Evolutionary conservation across 2,329 filamentous ascomycete genomes (phyloP).

Genomic region (Calycina marina): DNA sequence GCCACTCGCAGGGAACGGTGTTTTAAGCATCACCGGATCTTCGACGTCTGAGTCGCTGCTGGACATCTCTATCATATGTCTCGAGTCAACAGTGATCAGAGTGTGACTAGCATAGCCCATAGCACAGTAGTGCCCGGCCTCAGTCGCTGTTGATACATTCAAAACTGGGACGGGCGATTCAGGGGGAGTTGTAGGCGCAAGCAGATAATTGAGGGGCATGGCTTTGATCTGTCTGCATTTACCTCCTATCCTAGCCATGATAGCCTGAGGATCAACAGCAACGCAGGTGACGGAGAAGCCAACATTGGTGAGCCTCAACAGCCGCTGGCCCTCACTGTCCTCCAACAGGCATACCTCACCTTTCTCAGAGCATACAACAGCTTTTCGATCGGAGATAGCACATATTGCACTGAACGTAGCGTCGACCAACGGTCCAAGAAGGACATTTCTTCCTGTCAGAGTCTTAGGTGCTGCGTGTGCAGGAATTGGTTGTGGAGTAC

Average conservation of each 20-base stretch:
- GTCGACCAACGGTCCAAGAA: conserved; percentile 71
- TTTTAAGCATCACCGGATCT: conserved; percentile 26
- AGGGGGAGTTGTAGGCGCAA: conserved; percentile 19
- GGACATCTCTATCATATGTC: conserved; percentile 56
- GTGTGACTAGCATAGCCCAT: conserved; percentile 54
- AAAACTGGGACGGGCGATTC: conserved; percentile 17
- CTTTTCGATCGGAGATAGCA: conserved; percentile 55
- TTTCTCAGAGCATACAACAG: conserved; percentile 73
- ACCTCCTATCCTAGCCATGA: conserved; percentile 24
- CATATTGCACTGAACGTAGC: conserved; percentile 70
- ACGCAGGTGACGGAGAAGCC: conserved; percentile 40
- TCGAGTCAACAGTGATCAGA: conserved; percentile 61
- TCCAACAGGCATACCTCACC: conserved; percentile 88
- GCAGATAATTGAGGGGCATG: conserved; percentile 32
- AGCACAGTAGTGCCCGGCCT: conserved; percentile 37
- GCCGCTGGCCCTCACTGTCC: conserved; percentile 52
- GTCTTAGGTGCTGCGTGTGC: conserved; percentile 43
- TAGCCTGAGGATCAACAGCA: conserved; percentile 23
- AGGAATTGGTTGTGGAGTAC: conserved; percentile 22
- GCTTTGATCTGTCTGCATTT: conserved; percentile 29
- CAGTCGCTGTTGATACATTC: conserved; percentile 3
- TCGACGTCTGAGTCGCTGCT: conserved; percentile 19
- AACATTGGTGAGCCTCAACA: conserved; percentile 50
- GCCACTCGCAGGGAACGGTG: conserved; percentile 44
- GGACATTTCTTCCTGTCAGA: conserved; percentile 71